Evolutionary conservation across 805 yeast species (phyloP), one percentile per base, ranked within the genome.

Genomic region (Vanderwaltozyma polyspora): DNA sequence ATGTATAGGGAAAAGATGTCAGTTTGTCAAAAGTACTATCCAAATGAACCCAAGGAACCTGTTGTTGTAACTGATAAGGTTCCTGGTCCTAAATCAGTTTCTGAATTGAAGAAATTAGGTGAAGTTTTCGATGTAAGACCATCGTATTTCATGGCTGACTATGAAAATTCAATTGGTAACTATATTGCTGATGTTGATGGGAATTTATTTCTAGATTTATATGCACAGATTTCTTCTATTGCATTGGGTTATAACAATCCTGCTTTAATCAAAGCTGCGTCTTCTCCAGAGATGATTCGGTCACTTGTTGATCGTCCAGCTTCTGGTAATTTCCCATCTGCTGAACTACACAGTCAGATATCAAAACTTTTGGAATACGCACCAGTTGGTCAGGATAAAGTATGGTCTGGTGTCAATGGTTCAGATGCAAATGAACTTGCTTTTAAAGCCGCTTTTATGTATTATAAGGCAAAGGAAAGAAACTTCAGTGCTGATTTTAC

Each of bases 31-130:
- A 54, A 59, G 37, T 74, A 76, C 60, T 86, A 80, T 66, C 94
- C 94, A 43, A 52, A 66, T 41, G 97, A 87, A 65, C 95, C 95
- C 44, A 43, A 65, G 23, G 69, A 60, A 29, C 96, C 97, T 38
- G 52, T 54, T 10, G 69, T 84, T 32, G 63, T 57, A 40, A 67
- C 82, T n/a, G 44, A 64, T 11, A 52, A 66, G 14, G 65, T 81
- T 46, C 95, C 95, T 30, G 95, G 95, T 29, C 89, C 94, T 27
- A 64, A 68, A 48, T 70, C 83, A 41, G 49, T 65, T 47, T 66
- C 60, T 28, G 72, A 66, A 28, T 60, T 79, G 40, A 62, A 62
- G 23, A 52, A 74, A 10, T 66, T 87, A 38, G 72, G 68, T 18
- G 43, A 62, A 26, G 77, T 72, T 11, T 74, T 72, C 41, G 84